Base-by-base conservation (phyloP, 2,329 filamentous ascomycete genomes). In the Elsinoe australis region DNA sequence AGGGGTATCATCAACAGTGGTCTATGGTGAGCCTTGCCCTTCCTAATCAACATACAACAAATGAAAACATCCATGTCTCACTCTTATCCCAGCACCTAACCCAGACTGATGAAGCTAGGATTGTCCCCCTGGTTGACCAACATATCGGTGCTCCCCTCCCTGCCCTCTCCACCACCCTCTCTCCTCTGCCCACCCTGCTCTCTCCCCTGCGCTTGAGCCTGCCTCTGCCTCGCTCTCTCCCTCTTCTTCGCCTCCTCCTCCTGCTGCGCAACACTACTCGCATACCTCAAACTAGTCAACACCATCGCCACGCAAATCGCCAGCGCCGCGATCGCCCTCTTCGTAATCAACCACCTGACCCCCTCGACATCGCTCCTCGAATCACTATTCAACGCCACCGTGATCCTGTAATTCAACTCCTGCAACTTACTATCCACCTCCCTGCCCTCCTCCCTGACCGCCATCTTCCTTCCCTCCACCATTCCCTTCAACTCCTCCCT, bases 391-490 rank as follows among this genome's bases (percentile, higher is more conserved):
- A 98, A 75, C 32, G 79, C 76, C 24, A 95, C 87, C 17, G 86
- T 94, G 64, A 98, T 96, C 64, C 94, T 92, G 68, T 96, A 95
- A 67, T 90, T 94, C 56, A 96, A 76, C 69, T 95, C 85, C 72
- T 95, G 89, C 53, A 95, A 89, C 58, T 82, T 82, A 44, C 84
- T 85, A 61, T 96, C 90, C 60, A 86, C 83, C 5, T 75, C 75
- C 61, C 88, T 82, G 67, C 95, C 88, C 64, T 95, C 86, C 65
- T 90, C 85, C 48, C 88, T 74, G 1, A 94, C 88, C 2, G 80
- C 79, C 85, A 96, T 94, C 64, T 90, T 92, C 34, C 94, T 80
- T 63, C 98, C 90, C 61, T 96, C 90, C 64, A 96, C 95, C 75
- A 95, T 84, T 50, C 87, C 90, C 63, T 89, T 87, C n/a, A 96